Base-by-base conservation (phyloP, 2,329 filamentous ascomycete species). In the Colletotrichum siamense region DNA sequence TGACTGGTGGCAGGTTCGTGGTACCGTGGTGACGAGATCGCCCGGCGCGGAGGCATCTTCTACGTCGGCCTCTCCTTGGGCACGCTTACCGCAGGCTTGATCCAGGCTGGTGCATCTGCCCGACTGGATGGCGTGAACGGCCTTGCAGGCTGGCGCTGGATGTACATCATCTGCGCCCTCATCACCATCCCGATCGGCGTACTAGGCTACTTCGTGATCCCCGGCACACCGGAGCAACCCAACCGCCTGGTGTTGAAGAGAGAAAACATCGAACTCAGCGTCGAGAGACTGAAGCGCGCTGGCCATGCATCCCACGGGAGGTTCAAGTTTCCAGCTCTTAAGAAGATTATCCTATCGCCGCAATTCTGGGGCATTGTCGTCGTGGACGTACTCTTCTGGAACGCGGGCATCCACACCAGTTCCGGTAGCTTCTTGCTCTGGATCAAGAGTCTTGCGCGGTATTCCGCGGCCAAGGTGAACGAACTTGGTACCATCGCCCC, bases 381-480 rank as follows among this genome's bases (percentile, higher is more conserved):
- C 0, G 79, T 87, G 4, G 85, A 86, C 61, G 80, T 85, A 9
- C 81, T 86, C 12, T 87, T 87, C 66, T 92, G 92, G 61, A 91
- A 90, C 1, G 79, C 89, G 1, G 83, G 90, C 0, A 85, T 88
- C 4, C 84, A 83, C 1, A 80, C 79, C 1, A 84, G 83, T 32
- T 79, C 86, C 12, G 81, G 80, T 7, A 80, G 84, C 12, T 81
- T 87, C 28, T 79, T 83, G 5, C 77, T 87, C 1, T 87, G 85
- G 85, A 79, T 87, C 68, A 87, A 87, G 79, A 83, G 61, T 81
- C 87, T 73, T 75, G 81, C 83, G 13, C 86, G 85, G 0, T 87
- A 87, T 72, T 87, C 88, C 34, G 73, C 79, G 0, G 89, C 88
- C 86, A 91, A 92, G 77, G 85, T 88, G 32, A 86, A 57, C 89